Percentiles rank a stretch among this genome's conserved stretches.
phyloP scores from a whole-genome alignment of 2,329 filamentous ascomycete species.

The Colletotrichum sp. region DNA sequence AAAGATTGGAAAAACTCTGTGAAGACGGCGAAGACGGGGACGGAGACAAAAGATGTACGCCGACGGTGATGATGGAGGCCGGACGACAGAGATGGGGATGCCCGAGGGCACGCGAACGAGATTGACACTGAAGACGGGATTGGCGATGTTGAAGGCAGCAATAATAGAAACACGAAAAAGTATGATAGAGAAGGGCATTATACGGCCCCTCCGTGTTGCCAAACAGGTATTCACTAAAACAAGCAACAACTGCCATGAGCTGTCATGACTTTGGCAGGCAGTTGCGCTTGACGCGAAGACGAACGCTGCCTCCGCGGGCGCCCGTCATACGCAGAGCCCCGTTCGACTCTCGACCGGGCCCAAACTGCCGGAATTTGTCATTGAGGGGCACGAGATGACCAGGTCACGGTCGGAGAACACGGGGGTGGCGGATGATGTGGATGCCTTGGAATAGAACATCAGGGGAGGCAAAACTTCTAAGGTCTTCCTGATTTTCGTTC shows the following conservation, averaged over 20 bases:
- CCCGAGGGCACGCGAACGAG: not conserved
- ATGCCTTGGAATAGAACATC: conserved; percentile 1
- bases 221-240: not conserved
- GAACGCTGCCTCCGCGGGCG: not conserved
- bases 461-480: not conserved
- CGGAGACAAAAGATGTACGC: not conserved
- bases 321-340: not conserved
- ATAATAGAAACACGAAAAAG: not conserved
- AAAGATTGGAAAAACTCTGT: not conserved
- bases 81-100: not conserved
- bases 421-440: not conserved
- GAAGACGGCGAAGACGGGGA: not conserved
- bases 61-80: not conserved
- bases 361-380: conserved; percentile 6
- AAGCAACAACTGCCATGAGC: not conserved
- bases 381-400: not conserved
- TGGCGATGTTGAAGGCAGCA: not conserved
- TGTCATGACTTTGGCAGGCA: not conserved
- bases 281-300: not conserved
- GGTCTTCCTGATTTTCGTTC: not conserved
- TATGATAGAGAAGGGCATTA: not conserved
- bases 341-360: not conserved
- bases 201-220: not conserved
- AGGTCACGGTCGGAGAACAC: not conserved
- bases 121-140: not conserved